phyloP scores from a whole-genome alignment of 2,329 filamentous ascomycete genomes.

The Juglanconis oblonga region DNA sequence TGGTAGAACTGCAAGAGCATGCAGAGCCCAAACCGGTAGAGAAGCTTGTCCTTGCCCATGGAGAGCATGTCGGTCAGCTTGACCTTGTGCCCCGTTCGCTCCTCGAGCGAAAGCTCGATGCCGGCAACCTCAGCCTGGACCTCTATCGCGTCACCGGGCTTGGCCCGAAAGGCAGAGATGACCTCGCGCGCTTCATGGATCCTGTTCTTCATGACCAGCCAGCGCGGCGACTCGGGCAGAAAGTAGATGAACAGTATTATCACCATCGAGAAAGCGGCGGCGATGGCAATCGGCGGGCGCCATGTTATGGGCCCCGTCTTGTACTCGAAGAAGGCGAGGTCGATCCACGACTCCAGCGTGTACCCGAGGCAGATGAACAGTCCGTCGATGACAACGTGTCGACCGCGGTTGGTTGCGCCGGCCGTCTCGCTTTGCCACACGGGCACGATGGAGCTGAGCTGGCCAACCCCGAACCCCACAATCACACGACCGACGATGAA shows the following conservation, averaged over 20 bases:
- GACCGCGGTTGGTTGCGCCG: conserved; percentile 21
- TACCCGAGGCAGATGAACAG: conserved; percentile 19
- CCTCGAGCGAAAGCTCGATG: conserved; percentile 22
- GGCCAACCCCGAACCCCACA: conserved; percentile 43
- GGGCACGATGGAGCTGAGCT: conserved; percentile 45
- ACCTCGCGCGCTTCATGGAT: conserved; percentile 14
- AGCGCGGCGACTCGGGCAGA: conserved; percentile 20
- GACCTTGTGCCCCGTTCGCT: conserved; percentile 33
- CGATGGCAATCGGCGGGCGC: conserved; percentile 19
- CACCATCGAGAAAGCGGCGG: conserved; percentile 13
- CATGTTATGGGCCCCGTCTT: conserved; percentile 20
- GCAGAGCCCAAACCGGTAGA: conserved; percentile 49
- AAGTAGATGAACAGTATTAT: conserved; percentile 16
- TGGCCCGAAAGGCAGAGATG: conserved; percentile 19
- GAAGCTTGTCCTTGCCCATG: conserved; percentile 47
- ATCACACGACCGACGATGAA: conserved; percentile 50
- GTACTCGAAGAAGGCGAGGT: conserved; percentile 20
- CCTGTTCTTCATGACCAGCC: conserved; percentile 18
- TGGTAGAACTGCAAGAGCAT: conserved; percentile 49
- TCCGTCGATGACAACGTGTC: conserved; percentile 23
- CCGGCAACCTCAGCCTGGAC: conserved; percentile 15
- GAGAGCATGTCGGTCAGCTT: conserved; percentile 42
- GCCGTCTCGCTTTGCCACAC: conserved; percentile 25
- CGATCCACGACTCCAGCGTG: conserved; percentile 20
- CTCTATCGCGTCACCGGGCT: conserved; percentile 15